These are phyloP conservation scores for Exophiala xenobiotica DNA, from an alignment of 2,329 filamentous ascomycete species.

Conservation along the genomic window DNA sequence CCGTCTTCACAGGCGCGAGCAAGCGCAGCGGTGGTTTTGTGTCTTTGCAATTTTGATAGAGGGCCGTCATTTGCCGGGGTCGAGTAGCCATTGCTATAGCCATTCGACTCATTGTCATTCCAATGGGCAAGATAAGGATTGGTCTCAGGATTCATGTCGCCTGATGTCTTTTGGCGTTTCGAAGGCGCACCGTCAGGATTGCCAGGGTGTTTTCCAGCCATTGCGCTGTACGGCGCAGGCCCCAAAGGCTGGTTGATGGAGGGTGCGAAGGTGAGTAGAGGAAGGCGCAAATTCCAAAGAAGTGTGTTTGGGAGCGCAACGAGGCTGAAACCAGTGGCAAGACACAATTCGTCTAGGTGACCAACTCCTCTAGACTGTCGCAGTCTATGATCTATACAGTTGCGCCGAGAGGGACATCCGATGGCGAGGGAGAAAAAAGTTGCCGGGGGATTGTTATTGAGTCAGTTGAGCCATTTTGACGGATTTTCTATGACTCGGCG, in stretches of 20 bases:
- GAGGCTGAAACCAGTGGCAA: no score
- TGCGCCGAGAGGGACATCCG: no score
- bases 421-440: conserved; percentile 3
- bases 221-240: conserved; percentile 5
- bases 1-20: conserved; percentile 75
- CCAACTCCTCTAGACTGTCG: no score
- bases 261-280: no score
- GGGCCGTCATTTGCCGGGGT: conserved; percentile 47
- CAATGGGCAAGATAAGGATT: conserved; percentile 94
- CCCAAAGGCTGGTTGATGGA: no score
- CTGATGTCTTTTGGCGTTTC: conserved; percentile 55
- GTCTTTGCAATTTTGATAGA: conserved; percentile 69
- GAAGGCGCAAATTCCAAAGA: no score
- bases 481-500: not conserved
- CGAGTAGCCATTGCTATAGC: conserved; percentile 36
- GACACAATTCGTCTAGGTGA: no score
- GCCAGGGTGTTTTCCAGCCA: conserved; percentile 29
- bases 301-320: no score
- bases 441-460: not conserved
- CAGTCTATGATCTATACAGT: no score
- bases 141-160: conserved; percentile 53
- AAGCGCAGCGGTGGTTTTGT: conserved; percentile 75
- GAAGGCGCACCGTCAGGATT: conserved; percentile 43
- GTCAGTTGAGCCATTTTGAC: not conserved
- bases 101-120: conserved; percentile 56